Evolutionary conservation across 2,329 filamentous ascomycete species (phyloP).

Genomic region (Paecilomyces sp.): DNA sequence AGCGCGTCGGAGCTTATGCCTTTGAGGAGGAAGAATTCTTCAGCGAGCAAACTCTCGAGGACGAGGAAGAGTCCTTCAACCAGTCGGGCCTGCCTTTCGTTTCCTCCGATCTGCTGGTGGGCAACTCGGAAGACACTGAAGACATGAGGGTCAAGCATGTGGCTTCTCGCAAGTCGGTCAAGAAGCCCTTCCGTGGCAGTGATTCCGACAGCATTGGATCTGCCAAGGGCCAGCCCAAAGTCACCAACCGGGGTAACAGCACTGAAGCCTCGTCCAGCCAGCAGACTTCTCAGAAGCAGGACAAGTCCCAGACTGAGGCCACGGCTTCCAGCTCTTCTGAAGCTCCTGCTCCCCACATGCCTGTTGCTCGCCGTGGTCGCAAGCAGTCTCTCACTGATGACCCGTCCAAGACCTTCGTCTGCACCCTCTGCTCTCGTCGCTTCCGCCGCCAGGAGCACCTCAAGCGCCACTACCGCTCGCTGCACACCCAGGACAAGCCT

Average conservation of each 20-base stretch:
- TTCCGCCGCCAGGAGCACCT: conserved; percentile 98
- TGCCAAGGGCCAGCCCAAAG: conserved; percentile 21
- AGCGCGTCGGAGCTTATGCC: conserved; percentile 64
- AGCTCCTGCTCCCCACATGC: conserved; percentile 30
- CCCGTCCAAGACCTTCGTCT: conserved; percentile 96
- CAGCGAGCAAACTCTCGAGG: conserved; percentile 67
- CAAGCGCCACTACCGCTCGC: conserved; percentile 96
- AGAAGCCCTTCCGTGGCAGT: conserved; percentile 19
- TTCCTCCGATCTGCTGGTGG: conserved; percentile 32
- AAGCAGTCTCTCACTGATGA: conserved; percentile 98
- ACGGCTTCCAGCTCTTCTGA: conserved; percentile 39
- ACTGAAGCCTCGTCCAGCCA: conserved; percentile 32
- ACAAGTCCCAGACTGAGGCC: conserved; percentile 41
- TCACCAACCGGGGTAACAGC: conserved; percentile 21
- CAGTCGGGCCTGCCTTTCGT: conserved; percentile 55
- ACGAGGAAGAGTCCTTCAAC: conserved; percentile 58
- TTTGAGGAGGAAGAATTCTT: conserved; percentile 72
- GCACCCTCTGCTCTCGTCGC: conserved; percentile 89
- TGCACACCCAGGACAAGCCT: conserved; percentile 97
- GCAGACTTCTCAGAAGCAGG: conserved; percentile 35
- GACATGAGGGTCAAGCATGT: conserved; percentile 44
- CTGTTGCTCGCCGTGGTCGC: conserved; percentile 83
- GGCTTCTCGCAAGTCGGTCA: conserved; percentile 30
- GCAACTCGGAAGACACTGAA: conserved; percentile 36
- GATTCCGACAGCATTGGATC: conserved; percentile 21